Evolutionary conservation across 78 protist species (phyloP).

Genomic region (Isochrysis galbana): DNA sequence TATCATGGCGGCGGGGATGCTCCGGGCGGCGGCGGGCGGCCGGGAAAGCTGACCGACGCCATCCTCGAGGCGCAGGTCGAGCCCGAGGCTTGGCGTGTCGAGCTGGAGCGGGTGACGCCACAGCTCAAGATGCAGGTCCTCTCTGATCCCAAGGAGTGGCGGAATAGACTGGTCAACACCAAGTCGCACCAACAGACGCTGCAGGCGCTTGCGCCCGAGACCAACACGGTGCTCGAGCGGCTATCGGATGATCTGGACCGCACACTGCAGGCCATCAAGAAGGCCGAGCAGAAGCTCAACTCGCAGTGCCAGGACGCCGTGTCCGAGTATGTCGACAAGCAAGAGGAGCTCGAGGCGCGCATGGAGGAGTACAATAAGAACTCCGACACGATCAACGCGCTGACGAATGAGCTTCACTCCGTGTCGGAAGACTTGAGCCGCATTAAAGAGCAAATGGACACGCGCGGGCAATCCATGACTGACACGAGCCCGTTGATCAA

Average conservation of each 20-base stretch:
- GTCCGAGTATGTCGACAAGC: background rate
- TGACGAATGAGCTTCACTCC: background rate
- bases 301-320: background rate
- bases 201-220: background rate
- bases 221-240: background rate
- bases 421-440: background rate
- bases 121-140: constrained; percentile 16
- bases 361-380: background rate
- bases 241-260: background rate
- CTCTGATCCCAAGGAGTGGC: constrained; percentile 39
- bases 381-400: background rate
- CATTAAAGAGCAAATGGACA: background rate
- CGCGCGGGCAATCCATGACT: background rate
- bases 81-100: constrained; percentile 1
- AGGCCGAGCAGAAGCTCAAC: constrained; percentile 16
- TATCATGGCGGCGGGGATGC: background rate
- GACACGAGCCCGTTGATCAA: constrained; percentile 11
- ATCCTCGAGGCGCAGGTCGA: background rate
- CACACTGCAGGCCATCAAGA: background rate
- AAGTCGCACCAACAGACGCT: background rate
- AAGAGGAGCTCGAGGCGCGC: background rate
- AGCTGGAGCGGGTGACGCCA: constrained; percentile 32
- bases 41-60: background rate
- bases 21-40: background rate
- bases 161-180: background rate